phyloP scores from a whole-genome alignment of 768 basidiomycete genomes.

The Amanita inopinata region DNA sequence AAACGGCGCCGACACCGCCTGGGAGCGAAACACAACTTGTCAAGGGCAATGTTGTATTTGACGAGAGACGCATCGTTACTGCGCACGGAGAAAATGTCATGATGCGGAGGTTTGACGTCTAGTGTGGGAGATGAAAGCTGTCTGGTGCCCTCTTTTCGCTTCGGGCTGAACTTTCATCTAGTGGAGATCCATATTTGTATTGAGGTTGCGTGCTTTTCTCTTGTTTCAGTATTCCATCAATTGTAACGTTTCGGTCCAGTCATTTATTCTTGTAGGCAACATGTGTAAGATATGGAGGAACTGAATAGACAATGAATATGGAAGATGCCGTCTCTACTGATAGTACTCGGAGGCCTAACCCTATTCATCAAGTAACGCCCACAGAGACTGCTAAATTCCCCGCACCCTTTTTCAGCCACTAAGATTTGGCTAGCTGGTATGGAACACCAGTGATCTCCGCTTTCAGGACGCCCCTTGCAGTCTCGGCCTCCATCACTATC shows the following conservation, averaged over 20 bases:
- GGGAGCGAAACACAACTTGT: constrained; percentile 12
- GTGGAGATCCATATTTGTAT: constrained; percentile 7
- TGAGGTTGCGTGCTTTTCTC: constrained; percentile 9
- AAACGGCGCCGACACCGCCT: constrained; percentile 4
- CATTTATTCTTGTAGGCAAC: constrained; percentile 6
- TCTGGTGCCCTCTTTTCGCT: neutral
- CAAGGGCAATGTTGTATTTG: constrained; percentile 52
- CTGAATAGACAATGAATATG: neutral
- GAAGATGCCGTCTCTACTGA: neutral
- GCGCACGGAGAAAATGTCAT: constrained; percentile 31
- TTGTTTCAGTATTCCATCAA: constrained; percentile 1
- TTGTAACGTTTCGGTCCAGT: constrained; percentile 4
- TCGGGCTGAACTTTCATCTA: constrained; percentile 4
- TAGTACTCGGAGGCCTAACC: neutral
- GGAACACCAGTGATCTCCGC: neutral
- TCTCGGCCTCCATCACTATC: no score
- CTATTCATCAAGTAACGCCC: constrained; percentile 3
- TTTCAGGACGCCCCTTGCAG: neutral
- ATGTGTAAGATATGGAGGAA: constrained; percentile 1
- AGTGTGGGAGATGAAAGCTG: constrained; percentile 12
- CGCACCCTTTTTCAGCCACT: neutral
- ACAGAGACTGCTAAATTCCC: neutral
- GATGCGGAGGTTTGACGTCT: constrained; percentile 52
- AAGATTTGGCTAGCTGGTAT: neutral
- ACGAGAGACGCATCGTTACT: constrained; percentile 65